Base-by-base conservation (phyloP, 768 basidiomycete genomes). In the Basidioascus undulatus region DNA sequence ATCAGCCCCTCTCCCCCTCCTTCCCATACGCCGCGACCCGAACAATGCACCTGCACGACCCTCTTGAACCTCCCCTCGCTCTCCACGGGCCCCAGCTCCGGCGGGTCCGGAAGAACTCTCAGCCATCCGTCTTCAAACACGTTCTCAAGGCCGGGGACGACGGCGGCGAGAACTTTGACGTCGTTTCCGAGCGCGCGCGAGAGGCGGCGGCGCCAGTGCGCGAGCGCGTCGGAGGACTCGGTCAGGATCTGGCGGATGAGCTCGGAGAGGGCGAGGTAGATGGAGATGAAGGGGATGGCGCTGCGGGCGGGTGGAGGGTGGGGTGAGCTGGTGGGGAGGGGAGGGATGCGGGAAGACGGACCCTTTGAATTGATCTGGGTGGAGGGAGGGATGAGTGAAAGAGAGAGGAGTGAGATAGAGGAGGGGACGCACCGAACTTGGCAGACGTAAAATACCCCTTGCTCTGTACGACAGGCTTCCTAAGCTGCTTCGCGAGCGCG, bases 211-310 rank as follows among this genome's bases (percentile, higher is more conserved):
- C 47, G 39, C 47, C 47, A 48, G n/a, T 36, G 18, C 11, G 23
- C 20, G 28, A 48, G 47, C 9, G 32, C 16, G 4, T 38, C 25
- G 5, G 32, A 39, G 6, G 47, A 38, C n/a, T 48, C 47, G 19
- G 47, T 37, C 20, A 48, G 42, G 15, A 48, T 36, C 19, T 48
- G 47, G 11, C 47, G 47, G 26, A 45, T 36, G 33, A 48, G 44
- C 13, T 42, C 42, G 16, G 44, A 43, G 18, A 48, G 44, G 24
- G 47, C 36, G 16, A 45, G 47, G 0, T 39, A 39, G 37, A 48
- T 45, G 42, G 47, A 44, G 37, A 48, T 45, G 37, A 48, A 48
- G 24, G 47, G 47, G 25, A n/a, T n/a, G n/a, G n/a, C n/a, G n/a
- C n/a, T n/a, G n/a, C n/a, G n/a, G n/a, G n/a, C n/a, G n/a, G n/a